These are phyloP conservation scores for Fusarium chaquense DNA, from an alignment of 2,329 filamentous ascomycete species.

Conservation along the genomic window DNA sequence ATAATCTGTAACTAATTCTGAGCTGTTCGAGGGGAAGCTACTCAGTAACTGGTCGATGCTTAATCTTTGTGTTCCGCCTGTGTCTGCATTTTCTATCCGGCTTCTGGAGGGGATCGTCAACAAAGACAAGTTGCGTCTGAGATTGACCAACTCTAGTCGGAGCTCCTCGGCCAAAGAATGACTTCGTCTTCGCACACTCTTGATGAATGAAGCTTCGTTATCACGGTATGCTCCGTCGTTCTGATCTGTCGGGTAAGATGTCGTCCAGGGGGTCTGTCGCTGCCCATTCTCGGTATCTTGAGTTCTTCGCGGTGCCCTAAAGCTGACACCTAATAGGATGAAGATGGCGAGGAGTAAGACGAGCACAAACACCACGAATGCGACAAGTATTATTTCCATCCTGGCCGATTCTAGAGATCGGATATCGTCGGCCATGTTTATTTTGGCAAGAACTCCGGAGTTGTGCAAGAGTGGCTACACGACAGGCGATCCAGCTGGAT, in stretches of 20 bases:
- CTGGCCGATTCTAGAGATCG: slow-evolving; percentile 47
- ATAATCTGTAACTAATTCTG: slow-evolving; percentile 31
- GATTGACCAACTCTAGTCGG: slow-evolving; percentile 39
- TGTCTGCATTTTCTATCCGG: slow-evolving; percentile 1
- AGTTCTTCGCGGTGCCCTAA: slow-evolving; percentile 29
- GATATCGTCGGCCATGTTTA: slow-evolving; percentile 43
- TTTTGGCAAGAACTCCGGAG: not conserved
- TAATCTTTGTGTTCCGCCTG: slow-evolving; percentile 16
- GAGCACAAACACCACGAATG: slow-evolving; percentile 50
- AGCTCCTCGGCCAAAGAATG: slow-evolving; percentile 45
- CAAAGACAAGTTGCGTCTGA: slow-evolving; percentile 38
- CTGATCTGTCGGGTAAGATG: slow-evolving; percentile 25
- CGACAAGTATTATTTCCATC: slow-evolving; percentile 53
- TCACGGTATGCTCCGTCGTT: slow-evolving; percentile 33
- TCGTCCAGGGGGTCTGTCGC: slow-evolving; percentile 36
- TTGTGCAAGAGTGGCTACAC: slow-evolving; percentile 7
- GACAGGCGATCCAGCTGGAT: slow-evolving; percentile 13
- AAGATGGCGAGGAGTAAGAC: slow-evolving; percentile 51
- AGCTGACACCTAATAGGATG: slow-evolving; percentile 47
- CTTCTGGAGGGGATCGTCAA: slow-evolving; percentile 20
- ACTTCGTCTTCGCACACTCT: slow-evolving; percentile 46
- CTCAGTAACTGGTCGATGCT: slow-evolving; percentile 39
- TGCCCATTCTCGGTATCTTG: slow-evolving; percentile 37
- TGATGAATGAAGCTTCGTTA: slow-evolving; percentile 38
- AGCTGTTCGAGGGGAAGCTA: slow-evolving; percentile 26